Evolutionary conservation across 129 eudicot genomes (phyloP).

Genomic region (Gnaphalium uliginosum): DNA sequence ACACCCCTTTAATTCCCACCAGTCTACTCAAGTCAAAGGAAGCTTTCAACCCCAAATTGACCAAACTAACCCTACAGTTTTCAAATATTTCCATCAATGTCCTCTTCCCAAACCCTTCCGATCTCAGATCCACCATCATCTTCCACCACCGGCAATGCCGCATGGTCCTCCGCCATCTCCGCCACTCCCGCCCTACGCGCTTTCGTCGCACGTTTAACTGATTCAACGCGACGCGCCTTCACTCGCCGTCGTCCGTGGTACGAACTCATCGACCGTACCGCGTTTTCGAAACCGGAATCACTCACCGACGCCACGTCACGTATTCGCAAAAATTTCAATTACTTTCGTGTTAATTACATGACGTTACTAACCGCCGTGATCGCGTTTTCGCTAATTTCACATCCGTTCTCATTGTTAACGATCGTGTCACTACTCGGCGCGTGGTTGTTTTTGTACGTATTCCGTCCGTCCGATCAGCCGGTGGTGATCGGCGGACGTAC

Average conservation of each 20-base stretch:
- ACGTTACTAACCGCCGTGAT: constrained; percentile 51
- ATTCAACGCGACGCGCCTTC: constrained; percentile 47
- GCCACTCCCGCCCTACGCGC: constrained; percentile 56
- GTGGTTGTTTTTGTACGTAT: constrained; percentile 77
- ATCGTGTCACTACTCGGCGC: constrained; percentile 62
- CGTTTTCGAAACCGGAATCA: constrained; percentile 71
- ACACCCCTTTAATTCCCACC: background rate
- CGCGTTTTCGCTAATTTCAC: constrained; percentile 71
- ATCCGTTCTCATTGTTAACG: constrained; percentile 63
- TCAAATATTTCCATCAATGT: constrained; percentile 26
- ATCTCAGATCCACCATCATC: constrained; percentile 33
- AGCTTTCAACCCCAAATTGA: background rate
- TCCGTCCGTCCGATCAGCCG: constrained; percentile 77
- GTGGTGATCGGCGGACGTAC: constrained; percentile 56
- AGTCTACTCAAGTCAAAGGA: background rate
- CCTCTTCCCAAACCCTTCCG: constrained; percentile 42
- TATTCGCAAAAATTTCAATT: constrained; percentile 69
- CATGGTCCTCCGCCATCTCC: constrained; percentile 33
- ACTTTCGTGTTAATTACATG: constrained; percentile 83
- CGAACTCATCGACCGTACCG: constrained; percentile 64
- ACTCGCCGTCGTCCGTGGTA: constrained; percentile 77
- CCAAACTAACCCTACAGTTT: background rate
- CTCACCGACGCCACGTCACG: constrained; percentile 71
- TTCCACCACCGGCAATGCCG: constrained; percentile 19
- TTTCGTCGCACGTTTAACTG: constrained; percentile 45